phyloP scores from a whole-genome alignment of 2,329 filamentous ascomycete species.

The Lithohypha guttulata region DNA sequence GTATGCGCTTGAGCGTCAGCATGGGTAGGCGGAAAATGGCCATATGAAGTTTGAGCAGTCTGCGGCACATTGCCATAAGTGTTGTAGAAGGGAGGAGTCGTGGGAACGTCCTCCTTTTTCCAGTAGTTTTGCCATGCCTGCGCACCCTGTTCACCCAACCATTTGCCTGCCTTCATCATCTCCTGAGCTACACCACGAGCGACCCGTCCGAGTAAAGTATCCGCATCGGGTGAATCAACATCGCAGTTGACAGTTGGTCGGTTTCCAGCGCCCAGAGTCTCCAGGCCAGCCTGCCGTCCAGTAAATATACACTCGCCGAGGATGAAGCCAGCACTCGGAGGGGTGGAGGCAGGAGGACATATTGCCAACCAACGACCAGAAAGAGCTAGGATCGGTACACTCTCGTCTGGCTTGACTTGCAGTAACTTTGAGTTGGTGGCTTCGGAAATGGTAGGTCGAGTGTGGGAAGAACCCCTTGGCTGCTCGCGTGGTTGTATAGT shows the following conservation, averaged over 20 bases:
- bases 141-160: constrained; percentile 40
- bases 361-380: constrained; percentile 39
- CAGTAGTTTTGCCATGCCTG: constrained; percentile 42
- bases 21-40: constrained; percentile 37
- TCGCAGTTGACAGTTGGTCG: constrained; percentile 34
- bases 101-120: constrained; percentile 30
- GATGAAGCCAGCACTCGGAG: constrained; percentile 31
- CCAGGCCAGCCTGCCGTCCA: constrained; percentile 31
- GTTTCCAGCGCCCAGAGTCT: constrained; percentile 32
- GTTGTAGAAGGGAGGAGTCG: constrained; percentile 25
- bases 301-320: constrained; percentile 28
- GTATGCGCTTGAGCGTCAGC: constrained; percentile 29
- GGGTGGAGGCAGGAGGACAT: constrained; percentile 32
- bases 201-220: constrained; percentile 38
- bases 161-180: constrained; percentile 37
- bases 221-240: constrained; percentile 37
- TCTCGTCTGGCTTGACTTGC: constrained; percentile 15
- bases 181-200: constrained; percentile 41
- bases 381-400: constrained; percentile 33
- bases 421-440: constrained; percentile 17
- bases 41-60: constrained; percentile 12
- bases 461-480: constrained; percentile 37
- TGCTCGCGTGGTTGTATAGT: constrained; percentile 51
- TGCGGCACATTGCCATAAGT: constrained; percentile 19
- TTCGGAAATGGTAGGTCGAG: constrained; percentile 30